Percentiles rank a stretch among this genome's conserved stretches.
Conservation (phyloP, 1,284 basidiomycete genomes). For the Trichosporon coremiiforme region DNA sequence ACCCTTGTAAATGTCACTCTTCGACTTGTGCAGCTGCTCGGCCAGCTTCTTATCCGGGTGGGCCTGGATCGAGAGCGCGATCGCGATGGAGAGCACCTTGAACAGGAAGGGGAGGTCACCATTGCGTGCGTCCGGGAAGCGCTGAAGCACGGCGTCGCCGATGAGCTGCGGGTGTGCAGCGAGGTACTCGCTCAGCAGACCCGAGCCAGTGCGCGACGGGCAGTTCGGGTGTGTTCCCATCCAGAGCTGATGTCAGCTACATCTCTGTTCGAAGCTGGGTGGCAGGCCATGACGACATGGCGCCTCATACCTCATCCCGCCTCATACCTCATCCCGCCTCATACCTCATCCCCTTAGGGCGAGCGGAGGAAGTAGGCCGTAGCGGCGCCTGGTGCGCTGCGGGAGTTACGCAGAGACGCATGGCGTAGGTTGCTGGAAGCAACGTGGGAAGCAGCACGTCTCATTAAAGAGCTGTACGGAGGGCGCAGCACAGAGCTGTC, state of each 20-base stretch:
- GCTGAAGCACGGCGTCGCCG: conserved; percentile 68
- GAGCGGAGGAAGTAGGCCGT: not conserved
- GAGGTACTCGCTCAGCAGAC: conserved; percentile 66
- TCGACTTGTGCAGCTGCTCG: conserved; percentile 69
- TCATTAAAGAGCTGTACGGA: not conserved
- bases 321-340: no score
- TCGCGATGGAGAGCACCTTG: conserved; percentile 90
- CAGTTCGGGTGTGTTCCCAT: conserved; percentile 96
- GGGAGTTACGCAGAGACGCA: not conserved
- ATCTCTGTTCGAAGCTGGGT: not conserved
- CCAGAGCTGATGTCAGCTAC: conserved; percentile 70
- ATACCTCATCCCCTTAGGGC: conserved; percentile 3
- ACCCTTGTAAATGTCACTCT: conserved; percentile 90
- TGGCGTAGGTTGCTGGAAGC: not conserved
- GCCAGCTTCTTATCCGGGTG: conserved; percentile 94
- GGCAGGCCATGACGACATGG: conserved; percentile 15
- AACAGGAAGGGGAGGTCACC: conserved; percentile 89
- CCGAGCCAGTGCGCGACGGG: conserved; percentile 69
- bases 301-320: no score
- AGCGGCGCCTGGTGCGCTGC: not conserved
- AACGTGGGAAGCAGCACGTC: not conserved
- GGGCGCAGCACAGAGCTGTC: conserved; percentile 5
- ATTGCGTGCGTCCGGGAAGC: conserved; percentile 63
- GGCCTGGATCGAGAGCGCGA: conserved; percentile 94
- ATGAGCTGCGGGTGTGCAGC: conserved; percentile 65